Percentiles rank a stretch among this genome's conserved stretches.
phyloP scores from a whole-genome alignment of 208 protist species.

The Leishmania braziliensis region DNA sequence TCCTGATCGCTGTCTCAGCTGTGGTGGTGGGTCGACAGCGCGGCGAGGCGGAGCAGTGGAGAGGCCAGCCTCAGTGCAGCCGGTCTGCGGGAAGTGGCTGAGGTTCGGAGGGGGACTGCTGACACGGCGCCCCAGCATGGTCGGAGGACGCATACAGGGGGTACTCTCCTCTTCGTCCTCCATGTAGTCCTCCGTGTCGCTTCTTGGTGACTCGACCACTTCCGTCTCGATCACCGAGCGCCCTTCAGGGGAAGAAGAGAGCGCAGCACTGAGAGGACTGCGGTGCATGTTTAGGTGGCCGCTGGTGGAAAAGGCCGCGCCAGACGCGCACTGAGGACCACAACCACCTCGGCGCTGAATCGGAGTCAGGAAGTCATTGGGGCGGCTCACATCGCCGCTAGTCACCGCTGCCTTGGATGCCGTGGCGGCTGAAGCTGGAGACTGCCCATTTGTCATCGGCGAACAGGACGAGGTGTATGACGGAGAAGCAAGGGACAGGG shows the following conservation, averaged over 20 bases:
- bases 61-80: neutral
- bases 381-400: neutral
- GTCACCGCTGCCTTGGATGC: neutral
- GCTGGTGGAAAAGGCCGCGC: neutral
- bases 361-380: neutral
- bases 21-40: neutral
- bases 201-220: neutral
- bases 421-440: neutral
- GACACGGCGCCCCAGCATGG: constrained; percentile 20
- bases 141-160: constrained; percentile 24
- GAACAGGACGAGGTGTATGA: neutral
- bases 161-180: constrained; percentile 18
- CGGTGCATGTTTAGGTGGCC: neutral
- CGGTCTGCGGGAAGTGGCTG: neutral
- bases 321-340: neutral
- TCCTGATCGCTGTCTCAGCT: neutral
- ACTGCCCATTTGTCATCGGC: neutral
- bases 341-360: neutral
- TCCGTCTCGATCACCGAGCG: neutral
- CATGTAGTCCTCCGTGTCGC: neutral
- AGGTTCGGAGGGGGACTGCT: constrained; percentile 31
- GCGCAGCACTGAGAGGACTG: neutral
- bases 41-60: neutral
- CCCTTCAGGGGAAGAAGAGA: neutral
- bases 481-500: constrained; percentile 10